Conservation (phyloP, 2,329 filamentous ascomycete genomes). For the Xylariomycetidae sp. region DNA sequence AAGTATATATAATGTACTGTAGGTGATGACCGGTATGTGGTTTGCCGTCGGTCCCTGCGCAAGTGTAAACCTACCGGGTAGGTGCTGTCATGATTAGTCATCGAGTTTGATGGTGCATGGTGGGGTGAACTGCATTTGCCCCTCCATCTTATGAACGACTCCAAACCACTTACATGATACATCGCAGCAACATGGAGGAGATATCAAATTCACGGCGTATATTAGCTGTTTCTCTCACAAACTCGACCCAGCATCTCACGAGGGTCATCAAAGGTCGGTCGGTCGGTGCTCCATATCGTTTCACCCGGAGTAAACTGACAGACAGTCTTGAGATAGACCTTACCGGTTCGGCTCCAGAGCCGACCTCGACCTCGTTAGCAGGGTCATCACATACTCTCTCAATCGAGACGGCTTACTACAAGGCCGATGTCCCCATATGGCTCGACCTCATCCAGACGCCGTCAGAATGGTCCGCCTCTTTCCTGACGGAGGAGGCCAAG, state of each 20-base stretch:
- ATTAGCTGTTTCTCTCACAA: conserved; percentile 50
- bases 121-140: no score
- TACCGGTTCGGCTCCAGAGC: conserved; percentile 41
- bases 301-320: not conserved
- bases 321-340: conserved; percentile 37
- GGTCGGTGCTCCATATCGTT: not conserved
- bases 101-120: no score
- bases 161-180: conserved; percentile 3
- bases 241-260: conserved; percentile 41
- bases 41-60: no score
- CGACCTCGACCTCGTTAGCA: conserved; percentile 42
- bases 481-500: conserved; percentile 55
- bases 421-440: conserved; percentile 58
- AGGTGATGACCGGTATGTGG: no score
- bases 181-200: conserved; percentile 26
- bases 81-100: no score
- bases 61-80: no score
- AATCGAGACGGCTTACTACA: conserved; percentile 59
- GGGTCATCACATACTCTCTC: conserved; percentile 54
- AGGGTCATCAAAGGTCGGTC: conserved; percentile 49
- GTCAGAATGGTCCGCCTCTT: conserved; percentile 52
- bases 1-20: no score
- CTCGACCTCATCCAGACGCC: conserved; percentile 55
- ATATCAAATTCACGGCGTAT: conserved; percentile 52
- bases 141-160: conserved; percentile 9